Conservation (phyloP, 345 rosid species). For the Durio zibethinus region DNA sequence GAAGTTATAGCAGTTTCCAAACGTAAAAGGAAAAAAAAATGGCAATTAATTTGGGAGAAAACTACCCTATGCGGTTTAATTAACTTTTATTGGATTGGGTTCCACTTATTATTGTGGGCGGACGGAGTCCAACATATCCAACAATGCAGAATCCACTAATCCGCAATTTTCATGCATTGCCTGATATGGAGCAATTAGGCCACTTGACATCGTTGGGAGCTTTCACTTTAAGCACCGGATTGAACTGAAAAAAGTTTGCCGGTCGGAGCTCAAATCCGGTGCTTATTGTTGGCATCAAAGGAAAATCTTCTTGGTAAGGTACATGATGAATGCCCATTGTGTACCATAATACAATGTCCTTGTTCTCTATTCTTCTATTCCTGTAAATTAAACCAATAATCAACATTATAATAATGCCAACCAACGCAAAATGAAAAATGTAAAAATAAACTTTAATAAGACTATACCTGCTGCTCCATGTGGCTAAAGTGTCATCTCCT, state of each 20-base stretch:
- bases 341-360: conserved; percentile 59
- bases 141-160: background rate
- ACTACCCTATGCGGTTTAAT: too few species aligned
- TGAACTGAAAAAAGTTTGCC: conserved; percentile 48
- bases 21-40: too few species aligned
- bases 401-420: background rate
- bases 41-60: too few species aligned
- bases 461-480: conserved; percentile 42
- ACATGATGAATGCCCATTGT: conserved; percentile 47
- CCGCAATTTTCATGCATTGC: background rate
- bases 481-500: conserved; percentile 50
- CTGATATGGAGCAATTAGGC: background rate
- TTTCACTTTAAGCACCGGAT: conserved; percentile 44
- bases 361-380: conserved; percentile 46
- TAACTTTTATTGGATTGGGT: too few species aligned
- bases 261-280: conserved; percentile 55
- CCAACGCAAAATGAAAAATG: background rate
- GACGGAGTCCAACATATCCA: too few species aligned
- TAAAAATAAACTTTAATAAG: background rate
- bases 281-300: conserved; percentile 48
- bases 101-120: too few species aligned
- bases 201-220: conserved; percentile 5
- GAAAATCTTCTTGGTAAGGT: conserved; percentile 59
- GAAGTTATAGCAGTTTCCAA: too few species aligned
- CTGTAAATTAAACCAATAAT: conserved; percentile 20